Evolutionary conservation across 768 basidiomycete genomes (phyloP).

Genomic region (Russula lepida): DNA sequence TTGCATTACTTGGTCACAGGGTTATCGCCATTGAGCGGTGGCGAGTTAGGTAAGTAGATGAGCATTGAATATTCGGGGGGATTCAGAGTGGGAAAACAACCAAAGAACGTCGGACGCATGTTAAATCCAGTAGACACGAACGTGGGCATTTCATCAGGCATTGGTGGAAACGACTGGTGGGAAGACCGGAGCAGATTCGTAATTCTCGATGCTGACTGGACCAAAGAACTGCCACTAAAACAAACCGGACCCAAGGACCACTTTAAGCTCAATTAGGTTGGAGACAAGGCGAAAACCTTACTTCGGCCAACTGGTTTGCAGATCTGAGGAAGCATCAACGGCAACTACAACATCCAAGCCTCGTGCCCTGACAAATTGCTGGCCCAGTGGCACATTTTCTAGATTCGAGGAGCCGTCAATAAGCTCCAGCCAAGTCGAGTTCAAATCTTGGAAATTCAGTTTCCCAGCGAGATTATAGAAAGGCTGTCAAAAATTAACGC

Average conservation of each 20-base stretch:
- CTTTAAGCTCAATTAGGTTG: not conserved
- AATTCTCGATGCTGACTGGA: constrained; percentile 38
- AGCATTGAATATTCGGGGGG: constrained; percentile 59
- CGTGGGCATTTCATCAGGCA: constrained; percentile 41
- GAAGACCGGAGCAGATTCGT: constrained; percentile 37
- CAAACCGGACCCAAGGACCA: not conserved
- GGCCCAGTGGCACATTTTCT: constrained; percentile 64
- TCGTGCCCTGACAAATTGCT: constrained; percentile 61
- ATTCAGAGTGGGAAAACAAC: constrained; percentile 47
- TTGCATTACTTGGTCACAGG: constrained; percentile 54
- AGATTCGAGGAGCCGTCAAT: constrained; percentile 67
- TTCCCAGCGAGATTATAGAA: constrained; percentile 41
- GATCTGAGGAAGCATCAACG: constrained; percentile 58
- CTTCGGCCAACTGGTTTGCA: constrained; percentile 58
- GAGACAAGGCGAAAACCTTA: constrained; percentile 25
- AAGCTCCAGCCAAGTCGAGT: constrained; percentile 46
- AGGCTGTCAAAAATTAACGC: constrained; percentile 25
- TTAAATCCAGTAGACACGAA: constrained; percentile 58
- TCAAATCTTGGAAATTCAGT: constrained; percentile 45
- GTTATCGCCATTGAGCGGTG: constrained; percentile 51
- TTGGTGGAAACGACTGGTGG: constrained; percentile 57
- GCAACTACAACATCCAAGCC: constrained; percentile 69
- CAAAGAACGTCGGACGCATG: constrained; percentile 69
- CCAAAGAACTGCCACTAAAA: constrained; percentile 44
- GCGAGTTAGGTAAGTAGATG: constrained; percentile 70